These are phyloP conservation scores for Sphaerulina musiva DNA, from an alignment of 2,329 filamentous ascomycete species.

Conservation along the genomic window DNA sequence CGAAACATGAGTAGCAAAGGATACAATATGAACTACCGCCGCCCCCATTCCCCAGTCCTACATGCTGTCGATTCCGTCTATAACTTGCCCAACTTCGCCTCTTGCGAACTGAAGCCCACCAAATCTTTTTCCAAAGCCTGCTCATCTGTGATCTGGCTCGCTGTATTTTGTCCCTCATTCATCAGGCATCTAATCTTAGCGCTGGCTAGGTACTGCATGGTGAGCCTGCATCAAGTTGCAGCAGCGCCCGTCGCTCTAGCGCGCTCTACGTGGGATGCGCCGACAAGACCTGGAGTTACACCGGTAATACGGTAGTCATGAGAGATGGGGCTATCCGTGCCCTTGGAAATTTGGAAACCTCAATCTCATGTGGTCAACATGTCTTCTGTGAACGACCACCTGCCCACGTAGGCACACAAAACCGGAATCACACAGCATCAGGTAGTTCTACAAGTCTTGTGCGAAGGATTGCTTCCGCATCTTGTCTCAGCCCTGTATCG, in stretches of 20 bases:
- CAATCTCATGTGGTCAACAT: conserved; percentile 19
- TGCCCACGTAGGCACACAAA: conserved; percentile 12
- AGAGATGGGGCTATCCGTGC: conserved; percentile 18
- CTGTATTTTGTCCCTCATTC: neutral
- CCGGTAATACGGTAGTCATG: conserved; percentile 10
- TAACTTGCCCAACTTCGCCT: neutral
- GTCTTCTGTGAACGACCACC: conserved; percentile 16
- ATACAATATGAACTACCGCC: neutral
- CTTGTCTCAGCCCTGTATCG: neutral
- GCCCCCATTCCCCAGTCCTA: neutral
- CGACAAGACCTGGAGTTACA: conserved; percentile 1
- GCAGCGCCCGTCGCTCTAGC: conserved; percentile 4
- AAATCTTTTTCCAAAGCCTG: neutral
- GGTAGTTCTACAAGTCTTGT: neutral
- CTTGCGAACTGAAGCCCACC: neutral
- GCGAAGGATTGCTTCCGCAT: neutral
- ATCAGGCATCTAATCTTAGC: neutral
- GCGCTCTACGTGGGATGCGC: conserved; percentile 7
- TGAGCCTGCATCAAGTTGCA: conserved; percentile 6
- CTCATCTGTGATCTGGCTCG: neutral
- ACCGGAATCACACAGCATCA: conserved; percentile 4
- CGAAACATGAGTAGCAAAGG: too few species aligned
- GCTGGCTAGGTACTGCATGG: neutral
- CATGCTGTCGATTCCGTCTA: neutral
- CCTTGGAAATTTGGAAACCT: conserved; percentile 18